These are phyloP conservation scores for Gaertneriomyces semiglobifer DNA, from an alignment of 192 early-diverging fungal genomes.

Conservation along the genomic window DNA sequence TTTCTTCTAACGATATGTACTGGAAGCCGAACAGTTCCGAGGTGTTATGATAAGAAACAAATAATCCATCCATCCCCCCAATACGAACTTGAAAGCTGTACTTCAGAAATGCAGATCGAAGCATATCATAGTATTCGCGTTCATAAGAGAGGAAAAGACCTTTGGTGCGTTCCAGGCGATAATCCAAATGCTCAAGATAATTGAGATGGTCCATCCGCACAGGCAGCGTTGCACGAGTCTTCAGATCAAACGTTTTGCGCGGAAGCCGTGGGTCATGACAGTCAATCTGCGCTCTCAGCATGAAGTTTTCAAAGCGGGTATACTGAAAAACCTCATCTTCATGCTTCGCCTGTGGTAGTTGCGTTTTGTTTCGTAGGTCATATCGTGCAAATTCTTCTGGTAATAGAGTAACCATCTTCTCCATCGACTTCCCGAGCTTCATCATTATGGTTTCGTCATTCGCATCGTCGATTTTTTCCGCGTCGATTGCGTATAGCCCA, in stretches of 20 bases:
- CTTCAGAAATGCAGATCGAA: conserved; percentile 86
- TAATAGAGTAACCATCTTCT: conserved; percentile 73
- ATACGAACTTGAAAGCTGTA: conserved; percentile 90
- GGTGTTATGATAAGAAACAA: conserved; percentile 92
- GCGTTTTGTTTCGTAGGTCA: conserved; percentile 54
- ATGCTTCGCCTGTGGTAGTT: conserved; percentile 24
- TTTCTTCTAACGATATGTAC: conserved; percentile 77
- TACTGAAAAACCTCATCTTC: conserved; percentile 15
- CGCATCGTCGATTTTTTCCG: conserved; percentile 70
- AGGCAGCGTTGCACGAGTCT: conserved; percentile 79
- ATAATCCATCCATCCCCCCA: conserved; percentile 92
- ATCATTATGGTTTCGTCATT: conserved; percentile 69
- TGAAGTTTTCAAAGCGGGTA: conserved; percentile 51
- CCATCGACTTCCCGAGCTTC: conserved; percentile 74
- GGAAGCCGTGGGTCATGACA: conserved; percentile 73
- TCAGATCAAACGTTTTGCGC: conserved; percentile 83
- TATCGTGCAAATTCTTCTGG: conserved; percentile 66
- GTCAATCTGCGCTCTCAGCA: conserved; percentile 88
- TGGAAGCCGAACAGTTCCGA: conserved; percentile 90
- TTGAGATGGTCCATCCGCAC: conserved; percentile 78
- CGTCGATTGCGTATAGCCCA: conserved; percentile 79
- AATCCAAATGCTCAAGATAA: conserved; percentile 66
- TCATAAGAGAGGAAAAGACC: conserved; percentile 81
- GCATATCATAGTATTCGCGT: conserved; percentile 91
- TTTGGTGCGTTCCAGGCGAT: conserved; percentile 60